phyloP scores from a whole-genome alignment of 129 eudicot species.

The Rutidosis leptorrhynchoides region DNA sequence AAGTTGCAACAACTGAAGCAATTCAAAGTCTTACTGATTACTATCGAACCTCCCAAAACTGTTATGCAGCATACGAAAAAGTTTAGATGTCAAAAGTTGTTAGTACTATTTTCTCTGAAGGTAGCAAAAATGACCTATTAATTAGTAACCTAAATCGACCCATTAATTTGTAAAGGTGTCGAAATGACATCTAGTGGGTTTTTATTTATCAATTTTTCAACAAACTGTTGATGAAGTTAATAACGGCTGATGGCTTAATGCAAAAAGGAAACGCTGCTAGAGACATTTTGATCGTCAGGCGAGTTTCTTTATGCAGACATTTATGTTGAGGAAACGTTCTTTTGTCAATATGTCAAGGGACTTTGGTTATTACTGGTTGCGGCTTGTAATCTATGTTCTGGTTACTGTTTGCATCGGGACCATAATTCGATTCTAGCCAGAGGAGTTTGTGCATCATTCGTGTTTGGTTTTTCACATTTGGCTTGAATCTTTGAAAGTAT shows the following conservation, averaged over 20 bases:
- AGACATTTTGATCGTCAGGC: conserved; percentile 96
- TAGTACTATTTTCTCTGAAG: too few species aligned
- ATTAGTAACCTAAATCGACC: too few species aligned
- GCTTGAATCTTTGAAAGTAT: too few species aligned
- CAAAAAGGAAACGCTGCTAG: conserved; percentile 96
- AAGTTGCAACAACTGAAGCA: conserved; percentile 85
- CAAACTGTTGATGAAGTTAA: too few species aligned
- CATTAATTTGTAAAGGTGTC: too few species aligned
- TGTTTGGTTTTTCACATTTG: conserved; percentile 92
- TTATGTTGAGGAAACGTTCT: conserved; percentile 80
- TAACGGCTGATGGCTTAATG: conserved; percentile 1
- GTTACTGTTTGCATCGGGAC: conserved; percentile 96
- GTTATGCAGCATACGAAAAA: conserved; percentile 60
- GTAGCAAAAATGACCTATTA: too few species aligned
- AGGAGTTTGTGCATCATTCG: conserved; percentile 96
- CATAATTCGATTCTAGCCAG: conserved; percentile 86
- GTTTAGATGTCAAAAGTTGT: conserved; percentile 83
- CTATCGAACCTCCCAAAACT: conserved; percentile 66
- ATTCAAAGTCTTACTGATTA: conserved; percentile 60
- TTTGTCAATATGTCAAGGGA: conserved; percentile 96
- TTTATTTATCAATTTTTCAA: too few species aligned
- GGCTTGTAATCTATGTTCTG: conserved; percentile 82
- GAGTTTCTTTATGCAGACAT: conserved; percentile 89
- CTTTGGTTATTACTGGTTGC: conserved; percentile 95
- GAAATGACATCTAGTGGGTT: too few species aligned